These are phyloP conservation scores for Cladophialophora psammophila DNA, from an alignment of 2,329 filamentous ascomycete species.

Conservation along the genomic window DNA sequence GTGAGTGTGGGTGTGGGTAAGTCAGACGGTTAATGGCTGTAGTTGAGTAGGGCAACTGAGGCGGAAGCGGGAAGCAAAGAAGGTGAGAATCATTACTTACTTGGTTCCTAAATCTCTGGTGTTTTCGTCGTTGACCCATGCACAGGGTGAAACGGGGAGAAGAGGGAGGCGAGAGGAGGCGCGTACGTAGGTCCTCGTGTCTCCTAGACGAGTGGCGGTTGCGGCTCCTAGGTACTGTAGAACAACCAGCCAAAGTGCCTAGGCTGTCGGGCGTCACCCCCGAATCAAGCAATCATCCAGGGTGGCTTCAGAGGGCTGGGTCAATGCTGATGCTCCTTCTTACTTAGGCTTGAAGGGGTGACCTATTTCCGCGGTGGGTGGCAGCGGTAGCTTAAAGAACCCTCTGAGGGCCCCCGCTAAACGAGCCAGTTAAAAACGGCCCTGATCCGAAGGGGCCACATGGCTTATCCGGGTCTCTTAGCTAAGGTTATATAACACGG, in stretches of 20 bases:
- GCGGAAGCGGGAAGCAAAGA: not conserved
- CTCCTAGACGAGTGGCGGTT: too few relatives aligned
- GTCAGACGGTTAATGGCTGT: conserved; percentile 4
- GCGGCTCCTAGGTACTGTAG: not conserved
- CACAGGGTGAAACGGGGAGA: not conserved
- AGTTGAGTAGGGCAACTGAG: not conserved
- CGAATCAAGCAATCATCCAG: not conserved
- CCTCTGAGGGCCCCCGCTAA: not conserved
- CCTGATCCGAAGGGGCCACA: not conserved
- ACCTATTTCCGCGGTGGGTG: conserved; percentile 12
- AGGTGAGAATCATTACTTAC: not conserved
- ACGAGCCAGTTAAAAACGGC: not conserved
- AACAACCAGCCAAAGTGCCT: not conserved
- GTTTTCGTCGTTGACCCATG: not conserved
- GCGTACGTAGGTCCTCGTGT: not conserved
- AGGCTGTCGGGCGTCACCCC: conserved; percentile 7
- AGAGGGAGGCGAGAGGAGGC: not conserved
- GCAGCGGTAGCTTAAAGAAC: conserved; percentile 4
- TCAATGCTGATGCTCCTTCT: not conserved
- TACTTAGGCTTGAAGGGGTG: conserved; percentile 1
- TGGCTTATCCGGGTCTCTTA: not conserved
- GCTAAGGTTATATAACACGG: not conserved
- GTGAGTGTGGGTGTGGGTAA: not conserved
- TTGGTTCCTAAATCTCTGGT: not conserved
- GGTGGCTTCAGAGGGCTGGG: not conserved